A percentile compares a stretch with the other conserved stretches of the same genome.
phyloP scores from a whole-genome alignment of 140 eudicot genomes.

The Ambrosia hybrid region DNA sequence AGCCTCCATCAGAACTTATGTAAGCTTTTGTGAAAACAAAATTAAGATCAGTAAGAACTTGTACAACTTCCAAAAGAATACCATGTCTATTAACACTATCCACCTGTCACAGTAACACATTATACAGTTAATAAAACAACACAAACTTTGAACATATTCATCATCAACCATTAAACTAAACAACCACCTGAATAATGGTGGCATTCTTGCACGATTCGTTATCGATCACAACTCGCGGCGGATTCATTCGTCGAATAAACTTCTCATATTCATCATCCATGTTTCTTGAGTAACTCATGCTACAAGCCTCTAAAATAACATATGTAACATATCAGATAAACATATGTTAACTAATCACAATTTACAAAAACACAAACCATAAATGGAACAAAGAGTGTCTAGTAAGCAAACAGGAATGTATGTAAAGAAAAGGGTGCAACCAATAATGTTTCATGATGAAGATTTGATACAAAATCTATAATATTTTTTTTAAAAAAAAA shows the following conservation, averaged over 20 bases:
- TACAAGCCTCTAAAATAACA: not conserved
- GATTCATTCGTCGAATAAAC: conserved; percentile 90
- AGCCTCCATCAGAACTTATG: conserved; percentile 90
- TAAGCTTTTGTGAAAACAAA: conserved; percentile 74
- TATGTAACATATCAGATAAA: too few species aligned
- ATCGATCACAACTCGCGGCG: conserved; percentile 89
- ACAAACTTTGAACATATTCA: not conserved
- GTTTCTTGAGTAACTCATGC: conserved; percentile 67
- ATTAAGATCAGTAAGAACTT: conserved; percentile 87
- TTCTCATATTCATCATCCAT: conserved; percentile 96
- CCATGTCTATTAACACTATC: conserved; percentile 91
- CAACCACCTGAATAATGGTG: conserved; percentile 74
- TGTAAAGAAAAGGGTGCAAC: conserved; percentile 12
- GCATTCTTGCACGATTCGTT: conserved; percentile 82
- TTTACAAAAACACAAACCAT: not conserved
- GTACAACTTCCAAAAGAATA: conserved; percentile 82
- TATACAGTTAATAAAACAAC: not conserved
- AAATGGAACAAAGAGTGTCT: conserved; percentile 37
- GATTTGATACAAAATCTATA: conserved; percentile 19
- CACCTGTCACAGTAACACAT: conserved; percentile 45
- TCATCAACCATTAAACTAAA: not conserved
- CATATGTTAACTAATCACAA: not conserved
- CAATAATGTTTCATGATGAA: conserved; percentile 35
- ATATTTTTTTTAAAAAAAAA: not conserved
- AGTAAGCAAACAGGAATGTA: conserved; percentile 34